These are phyloP conservation scores for Ambrosia artemisiifolia DNA, from an alignment of 129 eudicot species.

Conservation along the genomic window DNA sequence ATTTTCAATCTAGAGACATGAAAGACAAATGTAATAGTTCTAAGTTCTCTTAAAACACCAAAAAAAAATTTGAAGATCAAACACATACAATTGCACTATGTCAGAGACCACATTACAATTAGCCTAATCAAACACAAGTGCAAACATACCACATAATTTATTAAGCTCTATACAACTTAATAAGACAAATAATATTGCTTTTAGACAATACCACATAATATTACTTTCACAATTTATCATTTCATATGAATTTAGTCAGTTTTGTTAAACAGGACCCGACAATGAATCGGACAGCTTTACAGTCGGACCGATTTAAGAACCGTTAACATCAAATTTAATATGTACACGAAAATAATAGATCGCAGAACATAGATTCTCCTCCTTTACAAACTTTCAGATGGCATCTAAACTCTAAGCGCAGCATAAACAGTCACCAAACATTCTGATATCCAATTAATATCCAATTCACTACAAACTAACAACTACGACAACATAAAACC, in stretches of 20 bases:
- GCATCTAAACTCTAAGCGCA: constrained; percentile 3
- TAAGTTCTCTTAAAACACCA: background rate
- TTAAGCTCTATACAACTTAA: background rate
- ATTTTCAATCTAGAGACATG: background rate
- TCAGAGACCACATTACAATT: background rate
- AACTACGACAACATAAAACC: constrained; percentile 16
- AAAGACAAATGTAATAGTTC: background rate
- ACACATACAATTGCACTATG: background rate
- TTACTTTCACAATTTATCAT: background rate
- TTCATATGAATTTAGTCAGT: background rate
- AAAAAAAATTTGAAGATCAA: background rate
- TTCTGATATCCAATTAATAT: constrained; percentile 3
- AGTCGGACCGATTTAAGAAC: no score
- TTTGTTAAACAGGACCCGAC: no score
- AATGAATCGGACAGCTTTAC: no score
- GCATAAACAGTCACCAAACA: constrained; percentile 5
- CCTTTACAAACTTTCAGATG: background rate
- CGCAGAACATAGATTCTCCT: background rate
- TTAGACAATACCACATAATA: background rate
- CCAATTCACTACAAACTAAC: background rate
- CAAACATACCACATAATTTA: background rate
- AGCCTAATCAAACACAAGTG: background rate
- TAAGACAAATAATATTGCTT: background rate
- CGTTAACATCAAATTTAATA: no score
- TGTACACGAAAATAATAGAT: no score